Evolutionary conservation across 2,329 filamentous ascomycete genomes (phyloP).

Genomic region (Penicillium frequentans): DNA sequence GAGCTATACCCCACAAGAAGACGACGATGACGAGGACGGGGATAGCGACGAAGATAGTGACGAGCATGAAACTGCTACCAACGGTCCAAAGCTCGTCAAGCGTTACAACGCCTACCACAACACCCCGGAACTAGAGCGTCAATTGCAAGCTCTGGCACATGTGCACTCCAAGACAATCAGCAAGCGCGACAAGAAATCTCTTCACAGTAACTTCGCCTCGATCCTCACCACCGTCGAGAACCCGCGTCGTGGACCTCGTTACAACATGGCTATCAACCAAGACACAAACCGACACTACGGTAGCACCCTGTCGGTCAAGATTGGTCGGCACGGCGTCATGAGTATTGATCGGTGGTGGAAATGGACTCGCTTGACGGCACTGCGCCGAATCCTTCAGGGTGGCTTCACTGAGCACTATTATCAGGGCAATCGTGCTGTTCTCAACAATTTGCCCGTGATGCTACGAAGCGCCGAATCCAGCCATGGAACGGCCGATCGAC

Average conservation of each 20-base stretch:
- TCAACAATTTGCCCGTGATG: conserved; percentile 57
- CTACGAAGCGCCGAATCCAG: conserved; percentile 27
- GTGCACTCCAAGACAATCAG: conserved; percentile 62
- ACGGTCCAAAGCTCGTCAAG: conserved; percentile 53
- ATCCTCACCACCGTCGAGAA: conserved; percentile 67
- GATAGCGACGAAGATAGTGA: conserved; percentile 38
- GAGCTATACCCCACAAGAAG: conserved; percentile 59
- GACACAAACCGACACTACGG: conserved; percentile 62
- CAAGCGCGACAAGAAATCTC: conserved; percentile 65
- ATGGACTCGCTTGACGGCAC: conserved; percentile 60
- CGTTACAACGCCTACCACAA: conserved; percentile 68
- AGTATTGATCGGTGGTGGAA: conserved; percentile 75
- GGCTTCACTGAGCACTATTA: conserved; percentile 64
- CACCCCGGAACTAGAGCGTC: conserved; percentile 60
- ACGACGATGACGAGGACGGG: conserved; percentile 56
- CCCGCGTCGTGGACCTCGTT: conserved; percentile 65
- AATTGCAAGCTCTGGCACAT: conserved; percentile 60
- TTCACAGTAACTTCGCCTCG: conserved; percentile 67
- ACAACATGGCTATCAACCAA: conserved; percentile 63
- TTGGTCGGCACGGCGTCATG: conserved; percentile 59
- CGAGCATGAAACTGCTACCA: conserved; percentile 42
- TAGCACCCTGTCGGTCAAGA: conserved; percentile 61
- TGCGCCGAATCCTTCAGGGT: conserved; percentile 61
- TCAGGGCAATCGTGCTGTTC: conserved; percentile 60
- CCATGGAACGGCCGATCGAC: conserved; percentile 23